Conservation (phyloP, 2,329 filamentous ascomycete genomes). For the Epichloe typhina region DNA sequence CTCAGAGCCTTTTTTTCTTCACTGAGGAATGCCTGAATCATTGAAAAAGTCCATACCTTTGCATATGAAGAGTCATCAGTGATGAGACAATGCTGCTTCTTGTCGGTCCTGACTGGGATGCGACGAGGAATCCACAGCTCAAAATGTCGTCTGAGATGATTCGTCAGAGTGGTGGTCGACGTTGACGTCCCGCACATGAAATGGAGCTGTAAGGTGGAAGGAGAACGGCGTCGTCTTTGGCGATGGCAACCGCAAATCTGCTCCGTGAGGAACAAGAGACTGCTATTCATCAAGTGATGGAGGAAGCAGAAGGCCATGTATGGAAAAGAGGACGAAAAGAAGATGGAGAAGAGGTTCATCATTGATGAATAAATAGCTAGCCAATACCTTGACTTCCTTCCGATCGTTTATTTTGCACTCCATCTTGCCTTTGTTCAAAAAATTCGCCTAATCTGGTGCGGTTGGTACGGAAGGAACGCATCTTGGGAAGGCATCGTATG, state of each 20-base stretch:
- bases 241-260: neutral
- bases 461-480: neutral
- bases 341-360: neutral
- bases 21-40: neutral
- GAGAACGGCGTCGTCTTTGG: neutral
- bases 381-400: neutral
- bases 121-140: neutral
- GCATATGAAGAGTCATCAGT: neutral
- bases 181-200: neutral
- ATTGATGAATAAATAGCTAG: neutral
- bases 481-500: neutral
- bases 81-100: neutral
- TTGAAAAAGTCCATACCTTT: no score
- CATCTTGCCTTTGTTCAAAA: neutral
- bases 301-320: neutral
- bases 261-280: neutral
- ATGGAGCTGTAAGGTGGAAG: neutral
- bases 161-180: neutral
- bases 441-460: neutral
- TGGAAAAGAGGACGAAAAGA: neutral
- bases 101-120: neutral
- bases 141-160: conserved; percentile 1
- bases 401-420: neutral
- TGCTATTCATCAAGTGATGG: neutral
- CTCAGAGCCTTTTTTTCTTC: neutral